A percentile compares a stretch with the other conserved stretches of the same genome.
phyloP scores from a whole-genome alignment of 768 basidiomycete species.

The Chalciporus piperatus region DNA sequence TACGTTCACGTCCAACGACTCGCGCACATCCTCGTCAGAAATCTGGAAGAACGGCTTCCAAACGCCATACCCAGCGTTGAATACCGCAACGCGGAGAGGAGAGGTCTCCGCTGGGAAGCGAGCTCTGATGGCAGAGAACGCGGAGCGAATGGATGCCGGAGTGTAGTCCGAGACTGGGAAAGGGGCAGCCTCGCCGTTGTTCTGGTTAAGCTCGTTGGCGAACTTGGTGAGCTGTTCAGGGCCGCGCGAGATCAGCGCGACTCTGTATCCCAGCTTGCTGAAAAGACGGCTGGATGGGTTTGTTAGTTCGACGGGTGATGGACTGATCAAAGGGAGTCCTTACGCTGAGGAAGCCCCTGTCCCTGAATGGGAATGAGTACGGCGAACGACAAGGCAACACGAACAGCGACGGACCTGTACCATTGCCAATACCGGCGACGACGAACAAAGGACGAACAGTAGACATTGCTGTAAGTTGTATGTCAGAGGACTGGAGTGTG shows the following conservation, averaged over 20 bases:
- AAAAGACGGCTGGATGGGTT: conserved; percentile 48
- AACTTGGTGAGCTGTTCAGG: conserved; percentile 49
- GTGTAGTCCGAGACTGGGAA: conserved; percentile 56
- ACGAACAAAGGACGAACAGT: conserved; percentile 50
- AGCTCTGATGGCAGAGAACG: conserved; percentile 45
- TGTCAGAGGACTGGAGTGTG: neutral
- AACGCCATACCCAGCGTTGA: conserved; percentile 55
- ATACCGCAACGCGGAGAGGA: conserved; percentile 58
- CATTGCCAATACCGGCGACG: conserved; percentile 53
- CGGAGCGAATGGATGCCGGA: conserved; percentile 47
- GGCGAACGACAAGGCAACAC: neutral
- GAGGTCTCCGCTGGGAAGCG: conserved; percentile 47
- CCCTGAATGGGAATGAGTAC: conserved; percentile 29
- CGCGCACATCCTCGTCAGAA: conserved; percentile 54
- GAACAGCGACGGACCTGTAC: conserved; percentile 26
- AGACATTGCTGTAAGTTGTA: conserved; percentile 21
- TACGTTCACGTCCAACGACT: conserved; percentile 49
- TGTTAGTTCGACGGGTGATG: neutral
- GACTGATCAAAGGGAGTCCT: conserved; percentile 14
- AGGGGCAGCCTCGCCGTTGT: conserved; percentile 58
- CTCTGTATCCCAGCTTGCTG: conserved; percentile 59
- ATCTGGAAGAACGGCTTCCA: conserved; percentile 70
- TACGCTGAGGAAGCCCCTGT: conserved; percentile 63
- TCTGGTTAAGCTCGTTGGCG: conserved; percentile 50
- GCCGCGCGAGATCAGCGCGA: conserved; percentile 65